Evolutionary conservation across 495 filamentous ascomycete genomes (phyloP), one percentile per base, ranked within the genome.

Genomic region (Hypoxylon rickii): DNA sequence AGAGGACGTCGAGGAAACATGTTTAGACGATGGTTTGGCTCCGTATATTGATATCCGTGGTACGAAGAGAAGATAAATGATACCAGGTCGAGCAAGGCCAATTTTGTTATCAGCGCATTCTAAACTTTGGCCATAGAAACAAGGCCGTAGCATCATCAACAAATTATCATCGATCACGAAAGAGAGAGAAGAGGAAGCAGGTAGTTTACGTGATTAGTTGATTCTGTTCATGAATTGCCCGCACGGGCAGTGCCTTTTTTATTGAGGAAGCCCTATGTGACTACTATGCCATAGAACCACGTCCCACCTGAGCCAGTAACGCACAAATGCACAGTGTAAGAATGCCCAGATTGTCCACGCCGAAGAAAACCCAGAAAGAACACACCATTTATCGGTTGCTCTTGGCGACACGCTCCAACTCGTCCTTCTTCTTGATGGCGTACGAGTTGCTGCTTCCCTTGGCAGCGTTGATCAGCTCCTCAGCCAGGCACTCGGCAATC

Each of bases 391-490:
- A 98, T 87, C 94, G 89, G 86, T 98, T 98, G 81, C 85, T 89
- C 90, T 98, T 98, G 78, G 94, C 94, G 73, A 98, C 94, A 88
- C 94, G 94, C 87, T 98, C 94, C 80, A 99, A 77, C 87, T 99
- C 95, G 77, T 99, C 94, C 92, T 99, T 99, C 90, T 99, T 99
- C 90, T 99, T 99, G 84, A 99, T 99, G 61, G 94, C 94, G 74
- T 97, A 99, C 60, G 90, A 96, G 89, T 99, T 99, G 79, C 89
- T 93, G 86, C 88, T 92, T 65, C 94, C 94, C 89, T 99, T 99
- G 74, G 95, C 94, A 71, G 95, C 95, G 84, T 99, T 99, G 86
- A 99, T 97, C 72, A 99, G 86, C 85, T 99, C 94, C 80, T 99
- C 94, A 74, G 94, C 92, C 70, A 98, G 81, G 81, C 94, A 97